Evolutionary conservation across 2,329 filamentous ascomycete species (phyloP).

Genomic region (Blumeria hordei): DNA sequence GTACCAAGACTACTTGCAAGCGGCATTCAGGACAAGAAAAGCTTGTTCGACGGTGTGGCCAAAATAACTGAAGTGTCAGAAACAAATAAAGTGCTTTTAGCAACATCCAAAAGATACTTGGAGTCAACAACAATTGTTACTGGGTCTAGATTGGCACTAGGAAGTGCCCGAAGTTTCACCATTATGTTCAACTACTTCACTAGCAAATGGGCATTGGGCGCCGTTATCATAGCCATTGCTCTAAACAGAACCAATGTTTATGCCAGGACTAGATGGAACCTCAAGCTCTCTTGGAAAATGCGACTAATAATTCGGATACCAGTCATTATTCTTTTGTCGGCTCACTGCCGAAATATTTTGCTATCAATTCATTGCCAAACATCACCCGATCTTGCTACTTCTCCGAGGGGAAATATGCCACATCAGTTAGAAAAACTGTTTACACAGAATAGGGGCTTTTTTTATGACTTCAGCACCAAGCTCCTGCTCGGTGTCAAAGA

Average conservation of each 20-base stretch:
- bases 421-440: constrained; percentile 46
- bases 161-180: constrained; percentile 45
- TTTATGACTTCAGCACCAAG: constrained; percentile 48
- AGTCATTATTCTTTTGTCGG: constrained; percentile 43
- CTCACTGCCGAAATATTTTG: constrained; percentile 46
- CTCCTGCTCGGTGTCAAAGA: constrained; percentile 55
- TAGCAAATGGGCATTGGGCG: constrained; percentile 77
- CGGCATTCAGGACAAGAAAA: constrained; percentile 15
- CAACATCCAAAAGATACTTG: background rate
- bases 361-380: constrained; percentile 87
- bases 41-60: no score
- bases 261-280: constrained; percentile 59
- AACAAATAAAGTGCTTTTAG: background rate
- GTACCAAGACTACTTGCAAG: background rate
- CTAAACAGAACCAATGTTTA: constrained; percentile 87
- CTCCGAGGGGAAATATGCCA: constrained; percentile 44
- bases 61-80: no score
- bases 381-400: constrained; percentile 40
- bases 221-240: constrained; percentile 64
- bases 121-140: background rate
- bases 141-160: constrained; percentile 27
- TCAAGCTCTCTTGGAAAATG: constrained; percentile 51
- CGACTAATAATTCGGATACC: constrained; percentile 45
- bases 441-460: constrained; percentile 38
- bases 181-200: constrained; percentile 79